phyloP scores from a whole-genome alignment of 352 stramenopile genomes.

The Globisporangium camurandrum region DNA sequence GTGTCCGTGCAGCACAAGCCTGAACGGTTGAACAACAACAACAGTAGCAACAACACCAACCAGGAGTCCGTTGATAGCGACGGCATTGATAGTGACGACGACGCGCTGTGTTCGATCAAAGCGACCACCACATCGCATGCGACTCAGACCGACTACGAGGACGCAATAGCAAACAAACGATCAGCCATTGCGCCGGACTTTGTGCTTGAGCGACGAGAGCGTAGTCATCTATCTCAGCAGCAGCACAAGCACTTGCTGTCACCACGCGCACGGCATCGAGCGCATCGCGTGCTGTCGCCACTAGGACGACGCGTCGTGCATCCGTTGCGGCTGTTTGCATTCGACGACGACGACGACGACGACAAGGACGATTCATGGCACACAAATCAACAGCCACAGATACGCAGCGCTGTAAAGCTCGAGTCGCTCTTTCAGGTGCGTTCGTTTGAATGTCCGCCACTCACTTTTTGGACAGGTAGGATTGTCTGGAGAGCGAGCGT shows the following conservation, averaged over 20 bases:
- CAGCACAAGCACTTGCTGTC: neutral
- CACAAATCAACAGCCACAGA: constrained; percentile 4
- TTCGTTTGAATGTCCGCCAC: too few relatives aligned
- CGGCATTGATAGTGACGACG: too few relatives aligned
- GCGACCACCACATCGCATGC: neutral
- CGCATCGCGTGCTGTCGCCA: neutral
- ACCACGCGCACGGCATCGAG: neutral
- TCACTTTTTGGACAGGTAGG: too few relatives aligned
- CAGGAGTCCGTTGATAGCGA: too few relatives aligned
- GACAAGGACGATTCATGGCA: too few relatives aligned
- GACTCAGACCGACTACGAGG: neutral
- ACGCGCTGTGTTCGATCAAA: too few relatives aligned
- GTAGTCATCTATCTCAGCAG: too few relatives aligned
- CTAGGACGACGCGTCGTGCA: neutral
- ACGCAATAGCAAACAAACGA: neutral
- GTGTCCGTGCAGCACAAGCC: too few relatives aligned
- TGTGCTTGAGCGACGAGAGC: neutral
- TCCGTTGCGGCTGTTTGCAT: constrained; percentile 11
- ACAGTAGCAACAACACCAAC: too few relatives aligned
- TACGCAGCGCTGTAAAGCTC: constrained; percentile 1
- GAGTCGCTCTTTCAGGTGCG: constrained; percentile 10
- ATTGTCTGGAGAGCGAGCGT: too few relatives aligned
- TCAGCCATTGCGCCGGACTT: neutral
- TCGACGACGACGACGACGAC: too few relatives aligned
- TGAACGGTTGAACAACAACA: too few relatives aligned